phyloP scores from a whole-genome alignment of 768 basidiomycete species.

The Russula abietina region DNA sequence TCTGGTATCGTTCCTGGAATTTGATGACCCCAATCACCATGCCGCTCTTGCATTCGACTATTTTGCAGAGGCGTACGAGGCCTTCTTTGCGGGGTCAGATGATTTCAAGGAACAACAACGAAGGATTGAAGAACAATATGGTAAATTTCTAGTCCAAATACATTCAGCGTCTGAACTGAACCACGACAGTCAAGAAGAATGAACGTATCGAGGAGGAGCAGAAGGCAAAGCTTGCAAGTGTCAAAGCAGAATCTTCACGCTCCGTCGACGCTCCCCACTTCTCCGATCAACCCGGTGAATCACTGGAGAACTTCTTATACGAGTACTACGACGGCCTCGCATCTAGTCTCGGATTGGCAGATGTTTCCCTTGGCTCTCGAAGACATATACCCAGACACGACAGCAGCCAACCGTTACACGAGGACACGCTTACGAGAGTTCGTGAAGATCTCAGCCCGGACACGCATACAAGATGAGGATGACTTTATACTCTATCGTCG shows the following conservation, averaged over 20 bases:
- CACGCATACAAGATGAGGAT: no score
- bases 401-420: no score
- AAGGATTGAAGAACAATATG: conserved; percentile 67
- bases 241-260: conserved; percentile 48
- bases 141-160: conserved; percentile 36
- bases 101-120: conserved; percentile 65
- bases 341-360: no score
- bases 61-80: conserved; percentile 56
- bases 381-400: no score
- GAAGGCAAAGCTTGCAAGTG: conserved; percentile 41
- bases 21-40: conserved; percentile 68
- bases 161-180: not conserved
- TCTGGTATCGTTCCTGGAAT: conserved; percentile 57
- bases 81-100: conserved; percentile 64
- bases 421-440: no score
- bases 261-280: no score
- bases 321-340: no score
- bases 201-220: conserved; percentile 61
- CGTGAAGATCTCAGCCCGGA: no score
- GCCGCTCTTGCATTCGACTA: conserved; percentile 74
- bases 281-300: no score
- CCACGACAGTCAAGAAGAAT: conserved; percentile 56
- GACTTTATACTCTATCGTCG: no score
- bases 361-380: no score
- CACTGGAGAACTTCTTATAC: no score